phyloP scores from a whole-genome alignment of 202 grass and related monocot species.

The Cymbopogon flexuosus region DNA sequence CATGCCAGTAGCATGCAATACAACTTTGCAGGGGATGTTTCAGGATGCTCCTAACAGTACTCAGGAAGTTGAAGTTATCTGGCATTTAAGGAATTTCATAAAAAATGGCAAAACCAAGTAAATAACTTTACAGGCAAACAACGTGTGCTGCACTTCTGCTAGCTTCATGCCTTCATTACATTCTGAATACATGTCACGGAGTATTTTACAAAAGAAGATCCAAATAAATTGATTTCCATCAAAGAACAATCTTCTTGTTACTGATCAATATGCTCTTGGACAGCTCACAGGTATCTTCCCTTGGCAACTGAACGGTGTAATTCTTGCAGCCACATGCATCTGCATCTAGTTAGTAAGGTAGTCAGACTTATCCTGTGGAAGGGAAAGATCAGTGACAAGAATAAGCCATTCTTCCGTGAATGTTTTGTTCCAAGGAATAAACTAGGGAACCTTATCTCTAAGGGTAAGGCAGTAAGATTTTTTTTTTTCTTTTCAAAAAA shows the following conservation, averaged over 20 bases:
- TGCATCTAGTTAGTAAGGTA: background rate
- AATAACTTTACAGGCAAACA: conserved; percentile 6
- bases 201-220: background rate
- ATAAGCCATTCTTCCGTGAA: background rate
- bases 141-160: background rate
- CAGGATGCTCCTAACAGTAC: background rate
- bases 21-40: background rate
- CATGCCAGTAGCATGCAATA: background rate
- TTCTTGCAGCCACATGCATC: background rate
- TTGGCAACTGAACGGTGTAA: background rate
- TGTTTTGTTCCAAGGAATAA: background rate
- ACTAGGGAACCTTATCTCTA: background rate
- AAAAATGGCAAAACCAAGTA: background rate
- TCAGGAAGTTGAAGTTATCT: background rate
- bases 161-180: background rate
- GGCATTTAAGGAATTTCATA: background rate
- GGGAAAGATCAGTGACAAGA: background rate
- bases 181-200: background rate
- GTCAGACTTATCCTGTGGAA: background rate
- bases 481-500: background rate
- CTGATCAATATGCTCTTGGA: background rate
- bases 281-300: background rate
- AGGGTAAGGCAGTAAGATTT: background rate
- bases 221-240: background rate
- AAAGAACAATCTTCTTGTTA: background rate